These are phyloP conservation scores for Camellia oleifera DNA, from an alignment of 179 eudicot genomes.

Conservation along the genomic window DNA sequence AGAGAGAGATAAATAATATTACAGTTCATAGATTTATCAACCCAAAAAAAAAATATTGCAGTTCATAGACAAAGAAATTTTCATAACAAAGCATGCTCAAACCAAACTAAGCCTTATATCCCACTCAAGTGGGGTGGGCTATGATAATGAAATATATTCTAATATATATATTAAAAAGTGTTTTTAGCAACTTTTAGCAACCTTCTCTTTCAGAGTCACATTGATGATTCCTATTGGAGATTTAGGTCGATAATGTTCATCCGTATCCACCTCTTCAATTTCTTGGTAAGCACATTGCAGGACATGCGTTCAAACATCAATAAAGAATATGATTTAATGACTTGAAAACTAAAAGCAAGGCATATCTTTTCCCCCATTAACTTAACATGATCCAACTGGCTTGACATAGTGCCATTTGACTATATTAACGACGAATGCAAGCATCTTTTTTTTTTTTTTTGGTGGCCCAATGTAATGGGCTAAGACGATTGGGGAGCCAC, in stretches of 20 bases:
- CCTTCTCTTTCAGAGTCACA: slow-evolving; percentile 65
- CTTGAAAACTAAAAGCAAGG: not conserved
- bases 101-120: too few species aligned
- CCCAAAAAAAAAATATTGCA: too few species aligned
- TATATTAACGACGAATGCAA: not conserved
- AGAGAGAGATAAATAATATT: too few species aligned
- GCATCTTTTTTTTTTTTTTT: not conserved
- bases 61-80: too few species aligned
- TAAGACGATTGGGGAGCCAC: not conserved
- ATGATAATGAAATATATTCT: too few species aligned
- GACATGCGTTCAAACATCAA: not conserved
- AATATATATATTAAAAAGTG: too few species aligned
- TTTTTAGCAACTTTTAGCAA: not conserved
- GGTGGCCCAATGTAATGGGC: not conserved
- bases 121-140: too few species aligned
- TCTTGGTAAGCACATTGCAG: slow-evolving; percentile 52
- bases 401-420: not conserved
- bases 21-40: too few species aligned
- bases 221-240: slow-evolving; percentile 69
- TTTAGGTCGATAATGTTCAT: slow-evolving; percentile 86
- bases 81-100: too few species aligned
- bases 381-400: not conserved
- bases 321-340: not conserved
- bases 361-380: not conserved
- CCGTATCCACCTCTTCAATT: slow-evolving; percentile 98